phyloP scores from a whole-genome alignment of 805 yeast genomes.

The Candida dendrica region DNA sequence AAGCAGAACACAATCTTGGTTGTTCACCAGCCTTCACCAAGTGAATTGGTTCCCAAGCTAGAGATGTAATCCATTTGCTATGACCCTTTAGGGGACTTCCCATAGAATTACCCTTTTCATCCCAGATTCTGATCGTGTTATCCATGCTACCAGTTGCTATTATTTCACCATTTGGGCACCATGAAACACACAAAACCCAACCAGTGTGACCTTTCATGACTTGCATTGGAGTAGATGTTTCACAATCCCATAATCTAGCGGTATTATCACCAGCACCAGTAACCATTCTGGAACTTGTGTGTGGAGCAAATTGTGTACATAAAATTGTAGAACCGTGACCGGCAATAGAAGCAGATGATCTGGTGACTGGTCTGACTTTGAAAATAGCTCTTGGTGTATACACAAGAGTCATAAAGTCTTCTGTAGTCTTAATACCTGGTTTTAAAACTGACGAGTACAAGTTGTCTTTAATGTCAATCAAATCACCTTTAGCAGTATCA shows the following conservation, averaged over 20 bases:
- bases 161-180: constrained; percentile 87
- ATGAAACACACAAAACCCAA: constrained; percentile 89
- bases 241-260: constrained; percentile 95
- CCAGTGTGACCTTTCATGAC: constrained; percentile 80
- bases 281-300: constrained; percentile 75
- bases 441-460: constrained; percentile 74
- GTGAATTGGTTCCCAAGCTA: constrained; percentile 94
- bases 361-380: constrained; percentile 83
- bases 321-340: constrained; percentile 94
- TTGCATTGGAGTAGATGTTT: constrained; percentile 83
- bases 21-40: constrained; percentile 55
- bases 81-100: constrained; percentile 81
- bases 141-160: constrained; percentile 98
- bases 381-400: constrained; percentile 94
- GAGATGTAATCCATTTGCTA: constrained; percentile 79
- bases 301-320: constrained; percentile 90
- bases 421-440: constrained; percentile 84
- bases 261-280: constrained; percentile 97
- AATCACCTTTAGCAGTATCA: constrained; percentile 31
- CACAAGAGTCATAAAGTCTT: constrained; percentile 84
- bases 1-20: constrained; percentile 75
- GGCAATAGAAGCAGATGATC: constrained; percentile 86
- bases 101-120: constrained; percentile 60
- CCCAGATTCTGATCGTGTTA: constrained; percentile 83
- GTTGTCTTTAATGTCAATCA: constrained; percentile 72